These are phyloP conservation scores for Coniochaeta prunicola DNA, from an alignment of 2,329 filamentous ascomycete genomes.

Conservation along the genomic window DNA sequence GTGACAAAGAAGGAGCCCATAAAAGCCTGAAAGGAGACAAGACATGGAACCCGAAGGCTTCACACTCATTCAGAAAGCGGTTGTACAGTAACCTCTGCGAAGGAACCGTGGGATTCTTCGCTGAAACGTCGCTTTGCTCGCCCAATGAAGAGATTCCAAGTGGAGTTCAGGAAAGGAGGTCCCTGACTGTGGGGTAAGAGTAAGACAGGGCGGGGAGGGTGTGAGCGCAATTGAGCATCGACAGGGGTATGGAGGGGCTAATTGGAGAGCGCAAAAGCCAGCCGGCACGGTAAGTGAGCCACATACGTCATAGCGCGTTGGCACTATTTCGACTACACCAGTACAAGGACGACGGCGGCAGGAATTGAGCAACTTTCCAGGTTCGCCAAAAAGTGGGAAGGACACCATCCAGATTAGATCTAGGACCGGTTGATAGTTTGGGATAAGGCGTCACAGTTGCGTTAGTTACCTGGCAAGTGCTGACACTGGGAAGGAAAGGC, in stretches of 20 bases:
- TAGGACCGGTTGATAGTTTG: neutral
- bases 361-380: neutral
- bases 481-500: too few relatives aligned
- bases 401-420: neutral
- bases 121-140: neutral
- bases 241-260: neutral
- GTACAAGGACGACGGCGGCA: neutral
- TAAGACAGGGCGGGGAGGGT: neutral
- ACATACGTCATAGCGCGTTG: neutral
- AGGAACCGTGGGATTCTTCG: neutral
- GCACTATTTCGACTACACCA: slow-evolving; percentile 1
- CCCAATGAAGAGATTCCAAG: neutral
- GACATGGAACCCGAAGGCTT: too few relatives aligned
- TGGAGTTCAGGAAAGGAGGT: neutral
- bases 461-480: neutral
- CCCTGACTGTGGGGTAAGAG: neutral
- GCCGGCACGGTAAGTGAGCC: neutral
- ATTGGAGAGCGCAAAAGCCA: neutral
- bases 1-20: too few relatives aligned
- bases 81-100: neutral
- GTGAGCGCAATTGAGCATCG: neutral
- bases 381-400: neutral
- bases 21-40: neutral
- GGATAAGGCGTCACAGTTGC: neutral
- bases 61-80: neutral